Conservation (phyloP, 352 stramenopile genomes). For the Globisporangium uncinulatum region DNA sequence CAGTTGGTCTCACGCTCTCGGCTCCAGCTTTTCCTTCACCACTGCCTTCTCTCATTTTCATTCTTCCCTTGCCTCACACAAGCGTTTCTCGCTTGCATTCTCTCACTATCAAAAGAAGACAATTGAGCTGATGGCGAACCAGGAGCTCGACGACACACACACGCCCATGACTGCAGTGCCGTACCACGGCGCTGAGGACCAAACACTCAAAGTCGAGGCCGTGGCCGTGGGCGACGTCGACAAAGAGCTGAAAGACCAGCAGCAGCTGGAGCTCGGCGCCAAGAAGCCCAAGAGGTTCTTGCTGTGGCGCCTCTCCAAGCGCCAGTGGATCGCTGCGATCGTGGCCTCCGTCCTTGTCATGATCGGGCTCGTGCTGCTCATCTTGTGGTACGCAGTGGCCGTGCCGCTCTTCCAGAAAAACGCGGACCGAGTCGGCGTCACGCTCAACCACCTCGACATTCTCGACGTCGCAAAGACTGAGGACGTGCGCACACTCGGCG, state of each 20-base stretch:
- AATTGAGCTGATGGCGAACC: slow-evolving; percentile 3
- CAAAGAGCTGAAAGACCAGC: slow-evolving; percentile 29
- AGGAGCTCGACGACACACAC: not conserved
- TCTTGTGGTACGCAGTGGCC: slow-evolving; percentile 60
- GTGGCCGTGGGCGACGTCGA: slow-evolving; percentile 21
- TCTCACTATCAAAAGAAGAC: not conserved
- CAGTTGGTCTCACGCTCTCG: no score
- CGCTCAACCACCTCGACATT: slow-evolving; percentile 67
- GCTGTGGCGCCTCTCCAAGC: slow-evolving; percentile 47
- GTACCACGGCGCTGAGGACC: slow-evolving; percentile 11
- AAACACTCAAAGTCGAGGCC: slow-evolving; percentile 23
- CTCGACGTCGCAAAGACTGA: slow-evolving; percentile 27
- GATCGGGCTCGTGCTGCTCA: slow-evolving; percentile 42
- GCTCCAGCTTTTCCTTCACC: not conserved
- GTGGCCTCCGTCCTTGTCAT: slow-evolving; percentile 29
- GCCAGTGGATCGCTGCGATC: slow-evolving; percentile 41
- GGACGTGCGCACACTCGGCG: slow-evolving; percentile 15
- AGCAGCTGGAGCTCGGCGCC: not conserved
- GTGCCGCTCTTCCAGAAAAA: slow-evolving; percentile 56
- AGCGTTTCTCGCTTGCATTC: slow-evolving; percentile 1
- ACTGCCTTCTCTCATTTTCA: not conserved
- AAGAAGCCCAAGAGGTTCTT: slow-evolving; percentile 28
- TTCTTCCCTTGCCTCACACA: not conserved
- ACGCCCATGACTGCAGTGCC: slow-evolving; percentile 3
- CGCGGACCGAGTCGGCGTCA: slow-evolving; percentile 45